Evolutionary conservation across 2,329 filamentous ascomycete species (phyloP).

Genomic region (Endoconidiophora laricicola): DNA sequence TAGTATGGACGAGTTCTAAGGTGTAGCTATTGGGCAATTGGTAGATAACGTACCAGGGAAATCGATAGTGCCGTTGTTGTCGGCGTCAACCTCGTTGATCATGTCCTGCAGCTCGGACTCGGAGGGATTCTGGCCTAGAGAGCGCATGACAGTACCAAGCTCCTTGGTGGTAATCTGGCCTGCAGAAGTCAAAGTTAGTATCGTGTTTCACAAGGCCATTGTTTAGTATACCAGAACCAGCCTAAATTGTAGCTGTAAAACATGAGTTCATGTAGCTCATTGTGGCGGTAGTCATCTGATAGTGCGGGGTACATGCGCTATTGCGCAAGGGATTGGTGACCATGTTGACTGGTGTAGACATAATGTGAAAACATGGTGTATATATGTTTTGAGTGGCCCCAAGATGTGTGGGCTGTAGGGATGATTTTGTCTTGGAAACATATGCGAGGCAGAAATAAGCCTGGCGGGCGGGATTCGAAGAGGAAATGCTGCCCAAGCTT

Average conservation of each 20-base stretch:
- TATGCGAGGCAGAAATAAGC: too few species aligned
- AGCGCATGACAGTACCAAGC: slow-evolving; percentile 79
- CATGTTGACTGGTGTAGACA: too few species aligned
- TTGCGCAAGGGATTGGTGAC: background rate
- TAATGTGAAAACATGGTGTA: background rate
- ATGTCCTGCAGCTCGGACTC: slow-evolving; percentile 84
- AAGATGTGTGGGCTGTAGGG: too few species aligned
- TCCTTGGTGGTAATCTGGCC: slow-evolving; percentile 88
- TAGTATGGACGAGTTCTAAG: slow-evolving; percentile 10
- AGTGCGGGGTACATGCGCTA: slow-evolving; percentile 13
- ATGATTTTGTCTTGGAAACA: too few species aligned
- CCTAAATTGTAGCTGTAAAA: slow-evolving; percentile 2
- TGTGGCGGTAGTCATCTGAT: too few species aligned
- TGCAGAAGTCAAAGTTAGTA: slow-evolving; percentile 21
- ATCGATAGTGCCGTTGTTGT: slow-evolving; percentile 86
- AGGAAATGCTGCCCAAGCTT: too few species aligned
- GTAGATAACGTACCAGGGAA: slow-evolving; percentile 54
- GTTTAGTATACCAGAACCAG: slow-evolving; percentile 16
- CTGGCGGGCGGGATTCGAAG: too few species aligned
- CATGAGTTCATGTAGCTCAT: background rate
- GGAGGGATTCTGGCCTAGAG: slow-evolving; percentile 74
- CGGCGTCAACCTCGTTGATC: slow-evolving; percentile 86
- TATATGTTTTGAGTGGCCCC: background rate
- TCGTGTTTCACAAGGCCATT: background rate
- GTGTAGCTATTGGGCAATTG: background rate